Base-by-base conservation (phyloP, 306 rosid genomes). In the Cicer arietinum region DNA sequence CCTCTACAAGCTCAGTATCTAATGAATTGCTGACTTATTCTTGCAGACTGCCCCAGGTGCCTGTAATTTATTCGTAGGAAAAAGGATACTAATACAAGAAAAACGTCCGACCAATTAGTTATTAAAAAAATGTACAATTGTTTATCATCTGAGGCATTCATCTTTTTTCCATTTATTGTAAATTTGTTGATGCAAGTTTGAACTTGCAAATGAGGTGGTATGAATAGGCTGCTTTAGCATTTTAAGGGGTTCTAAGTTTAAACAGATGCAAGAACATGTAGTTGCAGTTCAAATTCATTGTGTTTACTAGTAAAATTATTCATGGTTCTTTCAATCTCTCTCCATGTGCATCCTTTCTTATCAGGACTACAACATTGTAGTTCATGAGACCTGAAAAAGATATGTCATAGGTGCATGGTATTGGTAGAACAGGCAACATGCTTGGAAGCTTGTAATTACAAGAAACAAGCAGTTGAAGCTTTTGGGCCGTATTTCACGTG, bases 31-130 rank as follows among this genome's bases (percentile, higher is more conserved):
- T 69, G 81, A 56, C 60, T 59, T 69, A 61, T 42, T 58, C 62
- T 51, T 63, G 74, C 79, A 50, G 76, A 74, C 43, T 40, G 74
- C 62, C 77, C 77, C 80, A 17, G 81, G 57, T 63, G 74, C 79
- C 25, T 85, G 84, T 85, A 81, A 81, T 71, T 82, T 85, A 79
- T 78, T 75, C 77, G 20, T 74, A 65, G 71, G 64, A 62, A 77
- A 57, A 73, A 35, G 25, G 53, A 61, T 60, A 70, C 64, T 39
- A 50, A 65, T 76, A 65, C 66, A 75, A 57, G 82, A 81, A 48
- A 39, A 65, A 65, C n/a, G 9, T 45, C 74, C 67, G 25, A 51
- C 11, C 67, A 73, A 59, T 63, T 84, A 81, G 78, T 56, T 81
- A 56, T 74, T 69, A 56, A 25, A 13, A 25, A 43, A 64, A 12